Evolutionary conservation across 208 protist genomes (phyloP).

Genomic region (Acanthamoeba royreba): DNA sequence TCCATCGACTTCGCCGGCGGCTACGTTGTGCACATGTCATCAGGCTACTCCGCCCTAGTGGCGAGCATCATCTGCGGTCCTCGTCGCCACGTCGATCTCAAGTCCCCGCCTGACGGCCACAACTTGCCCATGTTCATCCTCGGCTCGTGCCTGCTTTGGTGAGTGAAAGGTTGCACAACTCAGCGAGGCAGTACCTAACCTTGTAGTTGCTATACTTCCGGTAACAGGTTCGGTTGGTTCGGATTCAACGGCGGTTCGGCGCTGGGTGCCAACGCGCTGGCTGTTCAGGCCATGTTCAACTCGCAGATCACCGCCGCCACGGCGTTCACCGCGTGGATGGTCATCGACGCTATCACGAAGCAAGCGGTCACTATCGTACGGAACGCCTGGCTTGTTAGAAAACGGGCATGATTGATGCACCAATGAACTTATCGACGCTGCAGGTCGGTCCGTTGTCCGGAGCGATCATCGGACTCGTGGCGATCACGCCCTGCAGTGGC

Average conservation of each 20-base stretch:
- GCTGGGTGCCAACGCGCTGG: neutral
- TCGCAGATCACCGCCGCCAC: conserved; percentile 14
- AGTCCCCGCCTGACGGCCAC: neutral
- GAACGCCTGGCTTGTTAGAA: too few species aligned
- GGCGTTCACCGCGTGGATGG: neutral
- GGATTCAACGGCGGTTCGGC: conserved; percentile 69
- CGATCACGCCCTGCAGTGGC: neutral
- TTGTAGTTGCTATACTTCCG: too few species aligned
- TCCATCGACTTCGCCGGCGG: conserved; percentile 62
- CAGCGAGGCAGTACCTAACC: too few species aligned
- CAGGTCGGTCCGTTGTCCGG: neutral
- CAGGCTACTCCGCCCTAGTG: conserved; percentile 25
- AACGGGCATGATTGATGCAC: too few species aligned
- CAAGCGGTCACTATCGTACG: neutral
- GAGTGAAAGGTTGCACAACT: too few species aligned
- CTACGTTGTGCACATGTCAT: conserved; percentile 56
- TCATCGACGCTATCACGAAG: neutral
- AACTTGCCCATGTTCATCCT: conserved; percentile 38
- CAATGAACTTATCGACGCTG: neutral
- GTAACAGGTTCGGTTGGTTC: conserved; percentile 73
- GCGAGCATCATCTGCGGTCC: neutral
- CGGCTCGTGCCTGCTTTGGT: neutral
- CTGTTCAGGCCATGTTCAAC: neutral
- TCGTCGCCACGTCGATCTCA: neutral
- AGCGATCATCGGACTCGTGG: neutral